Percentiles rank a stretch among this genome's conserved stretches.
Conservation (phyloP, 768 basidiomycete species). For the Tricholoma matsutake region DNA sequence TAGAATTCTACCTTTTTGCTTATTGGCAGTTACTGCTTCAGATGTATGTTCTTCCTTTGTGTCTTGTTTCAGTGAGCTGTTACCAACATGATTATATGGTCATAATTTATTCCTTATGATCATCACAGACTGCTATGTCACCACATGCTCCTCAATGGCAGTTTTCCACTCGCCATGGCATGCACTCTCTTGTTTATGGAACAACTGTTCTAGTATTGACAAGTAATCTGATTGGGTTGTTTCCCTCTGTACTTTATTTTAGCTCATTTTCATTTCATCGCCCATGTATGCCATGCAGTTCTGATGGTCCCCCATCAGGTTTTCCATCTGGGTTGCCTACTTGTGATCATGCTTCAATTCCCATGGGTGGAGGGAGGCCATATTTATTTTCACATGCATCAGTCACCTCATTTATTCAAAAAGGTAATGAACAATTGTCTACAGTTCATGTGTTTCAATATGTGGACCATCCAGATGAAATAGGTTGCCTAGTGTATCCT, state of each 20-base stretch:
- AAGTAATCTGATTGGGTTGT: background rate
- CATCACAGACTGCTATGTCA: background rate
- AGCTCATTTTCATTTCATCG: background rate
- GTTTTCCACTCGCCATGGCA: background rate
- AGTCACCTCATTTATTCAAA: background rate
- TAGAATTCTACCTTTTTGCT: background rate
- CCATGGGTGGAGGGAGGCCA: background rate
- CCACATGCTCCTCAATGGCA: background rate
- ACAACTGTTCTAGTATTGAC: too few relatives aligned
- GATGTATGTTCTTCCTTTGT: too few relatives aligned
- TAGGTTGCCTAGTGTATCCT: background rate
- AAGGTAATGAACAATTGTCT: background rate
- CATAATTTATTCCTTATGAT: too few relatives aligned
- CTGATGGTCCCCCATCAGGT: too few relatives aligned
- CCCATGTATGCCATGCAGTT: background rate
- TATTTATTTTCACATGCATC: too few relatives aligned
- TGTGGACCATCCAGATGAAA: background rate
- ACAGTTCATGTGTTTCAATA: background rate
- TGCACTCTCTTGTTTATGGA: background rate
- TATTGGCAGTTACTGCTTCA: background rate
- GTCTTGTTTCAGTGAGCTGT: background rate
- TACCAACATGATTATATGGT: background rate
- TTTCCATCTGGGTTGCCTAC: background rate
- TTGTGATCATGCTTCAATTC: background rate
- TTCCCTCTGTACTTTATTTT: background rate